These are phyloP conservation scores for Petrea volubilis DNA, from an alignment of 257 asterid species.

Conservation along the genomic window DNA sequence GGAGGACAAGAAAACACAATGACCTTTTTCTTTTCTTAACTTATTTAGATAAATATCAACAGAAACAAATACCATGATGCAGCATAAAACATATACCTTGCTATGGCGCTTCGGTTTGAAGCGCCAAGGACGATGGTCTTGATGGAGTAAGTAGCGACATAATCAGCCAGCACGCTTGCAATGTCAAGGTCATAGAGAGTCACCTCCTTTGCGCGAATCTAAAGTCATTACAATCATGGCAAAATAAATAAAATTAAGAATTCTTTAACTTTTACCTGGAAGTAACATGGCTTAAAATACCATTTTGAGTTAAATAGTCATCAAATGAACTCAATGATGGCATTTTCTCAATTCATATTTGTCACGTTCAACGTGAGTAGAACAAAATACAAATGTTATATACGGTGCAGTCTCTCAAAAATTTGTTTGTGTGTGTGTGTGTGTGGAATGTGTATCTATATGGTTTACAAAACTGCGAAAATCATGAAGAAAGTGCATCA, in stretches of 20 bases:
- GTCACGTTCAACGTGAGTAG: too few species aligned
- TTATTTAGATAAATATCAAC: neutral
- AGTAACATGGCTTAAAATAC: too few species aligned
- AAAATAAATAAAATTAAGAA: neutral
- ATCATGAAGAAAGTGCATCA: too few species aligned
- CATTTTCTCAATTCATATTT: too few species aligned
- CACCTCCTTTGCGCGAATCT: slow-evolving; percentile 74
- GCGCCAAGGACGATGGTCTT: slow-evolving; percentile 61
- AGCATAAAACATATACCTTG: slow-evolving; percentile 43
- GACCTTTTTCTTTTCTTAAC: too few species aligned
- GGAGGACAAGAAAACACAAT: neutral
- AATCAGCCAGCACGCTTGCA: slow-evolving; percentile 50
- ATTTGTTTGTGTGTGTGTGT: neutral
- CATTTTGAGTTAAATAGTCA: too few species aligned
- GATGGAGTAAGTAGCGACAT: slow-evolving; percentile 42
- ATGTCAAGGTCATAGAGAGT: slow-evolving; percentile 50
- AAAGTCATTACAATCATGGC: neutral
- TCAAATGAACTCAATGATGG: too few species aligned
- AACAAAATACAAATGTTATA: neutral
- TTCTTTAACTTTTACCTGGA: too few species aligned
- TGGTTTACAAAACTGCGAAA: too few species aligned
- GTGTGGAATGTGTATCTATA: neutral
- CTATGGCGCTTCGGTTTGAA: slow-evolving; percentile 52
- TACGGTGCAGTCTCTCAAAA: neutral
- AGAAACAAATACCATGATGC: neutral